phyloP scores from a whole-genome alignment of 2,329 filamentous ascomycete genomes.

The Gnomoniopsis sp. region DNA sequence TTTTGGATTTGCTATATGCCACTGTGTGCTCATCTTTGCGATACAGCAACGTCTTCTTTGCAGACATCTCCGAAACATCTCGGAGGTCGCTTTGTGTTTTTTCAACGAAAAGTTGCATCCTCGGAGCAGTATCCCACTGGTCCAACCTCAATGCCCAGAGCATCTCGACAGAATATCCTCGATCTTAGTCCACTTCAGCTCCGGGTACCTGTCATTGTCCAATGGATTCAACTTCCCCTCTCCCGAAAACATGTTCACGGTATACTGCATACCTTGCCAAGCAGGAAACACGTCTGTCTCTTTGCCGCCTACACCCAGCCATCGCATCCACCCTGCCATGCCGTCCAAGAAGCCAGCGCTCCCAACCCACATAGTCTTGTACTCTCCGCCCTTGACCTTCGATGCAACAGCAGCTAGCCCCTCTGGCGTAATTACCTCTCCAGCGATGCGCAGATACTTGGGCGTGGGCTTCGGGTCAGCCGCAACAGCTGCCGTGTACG shows the following conservation, averaged over 20 bases:
- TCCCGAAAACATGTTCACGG: constrained; percentile 19
- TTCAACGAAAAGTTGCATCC: too few relatives aligned
- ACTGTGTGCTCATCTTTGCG: not conserved
- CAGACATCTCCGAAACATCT: not conserved
- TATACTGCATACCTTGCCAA: constrained; percentile 22
- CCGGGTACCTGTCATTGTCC: constrained; percentile 20
- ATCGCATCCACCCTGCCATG: constrained; percentile 11
- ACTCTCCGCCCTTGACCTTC: not conserved
- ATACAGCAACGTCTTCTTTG: not conserved
- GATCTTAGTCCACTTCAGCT: constrained; percentile 17
- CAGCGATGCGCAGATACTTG: constrained; percentile 20
- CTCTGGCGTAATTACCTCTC: constrained; percentile 11
- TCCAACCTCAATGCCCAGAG: not conserved
- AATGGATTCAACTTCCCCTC: constrained; percentile 17
- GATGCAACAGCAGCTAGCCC: constrained; percentile 14
- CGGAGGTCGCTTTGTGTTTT: too few relatives aligned
- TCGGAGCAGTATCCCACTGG: too few relatives aligned
- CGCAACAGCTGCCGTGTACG: constrained; percentile 19
- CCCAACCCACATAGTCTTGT: constrained; percentile 15
- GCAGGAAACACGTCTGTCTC: constrained; percentile 17
- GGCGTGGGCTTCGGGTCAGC: constrained; percentile 19
- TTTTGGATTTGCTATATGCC: not conserved
- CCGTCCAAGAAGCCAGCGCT: constrained; percentile 16
- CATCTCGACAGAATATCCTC: constrained; percentile 8
- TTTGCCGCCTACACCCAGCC: constrained; percentile 14